These are phyloP conservation scores for Komagataella kurtzmanii DNA, from an alignment of 805 yeast species.

Conservation along the genomic window DNA sequence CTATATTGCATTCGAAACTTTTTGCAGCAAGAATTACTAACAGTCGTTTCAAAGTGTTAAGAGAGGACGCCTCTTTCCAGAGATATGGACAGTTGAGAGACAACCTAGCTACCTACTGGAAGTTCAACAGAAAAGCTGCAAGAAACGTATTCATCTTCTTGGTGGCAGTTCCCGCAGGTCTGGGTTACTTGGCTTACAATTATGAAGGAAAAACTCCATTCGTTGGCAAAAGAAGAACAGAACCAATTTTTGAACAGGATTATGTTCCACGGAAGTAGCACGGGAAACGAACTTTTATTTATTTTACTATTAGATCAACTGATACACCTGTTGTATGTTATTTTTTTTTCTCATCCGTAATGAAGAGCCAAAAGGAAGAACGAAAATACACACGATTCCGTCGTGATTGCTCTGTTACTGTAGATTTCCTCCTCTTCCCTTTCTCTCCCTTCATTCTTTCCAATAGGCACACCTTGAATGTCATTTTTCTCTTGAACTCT, in stretches of 20 bases:
- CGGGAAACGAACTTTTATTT: not conserved
- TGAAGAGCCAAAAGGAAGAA: not conserved
- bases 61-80: constrained; percentile 17
- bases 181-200: constrained; percentile 17
- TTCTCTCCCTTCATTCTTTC: not conserved
- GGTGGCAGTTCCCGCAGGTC: constrained; percentile 18
- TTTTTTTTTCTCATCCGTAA: not conserved
- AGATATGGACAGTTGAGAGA: constrained; percentile 18
- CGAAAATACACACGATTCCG: not conserved
- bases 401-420: not conserved
- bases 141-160: constrained; percentile 14
- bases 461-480: not conserved
- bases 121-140: constrained; percentile 15
- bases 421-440: not conserved
- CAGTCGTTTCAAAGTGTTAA: constrained; percentile 11
- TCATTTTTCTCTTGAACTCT: not conserved
- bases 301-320: not conserved
- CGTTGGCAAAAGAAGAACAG: constrained; percentile 17
- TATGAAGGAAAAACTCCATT: constrained; percentile 12
- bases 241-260: constrained; percentile 9
- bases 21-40: not conserved
- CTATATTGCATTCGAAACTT: not conserved
- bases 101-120: constrained; percentile 16
- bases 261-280: constrained; percentile 3
- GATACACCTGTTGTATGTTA: not conserved